Percentiles rank a stretch among this genome's conserved stretches.
phyloP scores from a whole-genome alignment of 257 asterid species.

The Solanum medicagineum region DNA sequence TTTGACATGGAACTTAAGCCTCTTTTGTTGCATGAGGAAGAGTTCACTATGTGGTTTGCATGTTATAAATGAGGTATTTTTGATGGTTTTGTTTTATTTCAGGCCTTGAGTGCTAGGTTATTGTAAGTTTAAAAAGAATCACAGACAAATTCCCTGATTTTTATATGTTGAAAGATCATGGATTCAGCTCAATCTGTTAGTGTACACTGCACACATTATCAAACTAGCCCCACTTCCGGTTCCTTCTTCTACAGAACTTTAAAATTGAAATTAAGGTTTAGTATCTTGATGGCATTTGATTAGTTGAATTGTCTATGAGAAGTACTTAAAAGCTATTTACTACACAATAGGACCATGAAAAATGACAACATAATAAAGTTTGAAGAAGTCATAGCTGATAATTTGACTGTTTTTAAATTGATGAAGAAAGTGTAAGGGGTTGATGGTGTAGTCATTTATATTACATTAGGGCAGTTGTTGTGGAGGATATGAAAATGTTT shows the following conservation, averaged over 20 bases:
- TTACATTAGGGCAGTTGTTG: no score
- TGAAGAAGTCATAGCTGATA: no score
- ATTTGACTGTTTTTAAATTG: no score
- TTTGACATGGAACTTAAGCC: neutral
- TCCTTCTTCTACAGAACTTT: neutral
- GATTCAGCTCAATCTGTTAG: neutral
- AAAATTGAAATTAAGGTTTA: neutral
- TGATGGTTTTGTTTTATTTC: neutral
- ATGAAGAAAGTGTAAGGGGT: no score
- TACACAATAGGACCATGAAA: no score
- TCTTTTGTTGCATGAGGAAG: neutral
- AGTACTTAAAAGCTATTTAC: no score
- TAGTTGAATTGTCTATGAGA: neutral
- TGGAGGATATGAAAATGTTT: no score
- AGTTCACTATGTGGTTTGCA: neutral
- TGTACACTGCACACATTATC: neutral
- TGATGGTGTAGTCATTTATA: no score
- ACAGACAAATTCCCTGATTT: neutral
- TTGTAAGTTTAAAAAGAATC: neutral
- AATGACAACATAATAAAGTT: no score
- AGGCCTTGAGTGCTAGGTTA: neutral
- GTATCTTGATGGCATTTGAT: neutral
- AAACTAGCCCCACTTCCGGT: neutral
- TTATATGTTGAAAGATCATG: neutral
- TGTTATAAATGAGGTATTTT: neutral